Evolutionary conservation across 1,139 yeast genomes (phyloP).

Genomic region (Pichia cactophila): DNA sequence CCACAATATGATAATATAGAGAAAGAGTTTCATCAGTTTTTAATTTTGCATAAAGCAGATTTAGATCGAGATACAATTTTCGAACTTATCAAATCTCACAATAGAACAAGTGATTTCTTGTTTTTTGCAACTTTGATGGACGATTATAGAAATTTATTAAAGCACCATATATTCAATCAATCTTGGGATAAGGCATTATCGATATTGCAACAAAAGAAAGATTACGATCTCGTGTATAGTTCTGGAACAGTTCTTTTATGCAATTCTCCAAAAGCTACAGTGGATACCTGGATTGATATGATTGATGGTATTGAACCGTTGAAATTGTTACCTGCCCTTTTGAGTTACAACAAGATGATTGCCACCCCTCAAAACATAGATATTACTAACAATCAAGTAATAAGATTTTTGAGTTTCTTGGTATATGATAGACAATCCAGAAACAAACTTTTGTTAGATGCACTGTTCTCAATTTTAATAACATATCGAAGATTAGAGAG

Average conservation of each 20-base stretch:
- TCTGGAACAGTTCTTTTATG: conserved; percentile 62
- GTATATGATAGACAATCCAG: conserved; percentile 45
- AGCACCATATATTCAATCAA: conserved; percentile 59
- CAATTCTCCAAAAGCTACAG: conserved; percentile 62
- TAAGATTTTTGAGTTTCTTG: conserved; percentile 55
- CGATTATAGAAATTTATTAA: conserved; percentile 63
- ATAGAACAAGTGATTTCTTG: conserved; percentile 55
- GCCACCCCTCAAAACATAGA: conserved; percentile 24
- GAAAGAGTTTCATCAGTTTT: conserved; percentile 43
- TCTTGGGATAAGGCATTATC: conserved; percentile 71
- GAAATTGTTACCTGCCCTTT: conserved; percentile 65
- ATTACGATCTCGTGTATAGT: conserved; percentile 49
- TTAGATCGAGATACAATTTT: conserved; percentile 64
- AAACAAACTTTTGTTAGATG: conserved; percentile 56
- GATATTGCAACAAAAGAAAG: conserved; percentile 41
- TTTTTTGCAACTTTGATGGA: conserved; percentile 60
- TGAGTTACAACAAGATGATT: conserved; percentile 53
- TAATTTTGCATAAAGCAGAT: conserved; percentile 38
- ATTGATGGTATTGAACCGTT: conserved; percentile 41
- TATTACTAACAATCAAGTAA: conserved; percentile 49
- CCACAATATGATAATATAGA: conserved; percentile 13
- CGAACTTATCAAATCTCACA: conserved; percentile 62
- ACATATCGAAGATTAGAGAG: conserved; percentile 40
- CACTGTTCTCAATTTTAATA: conserved; percentile 65
- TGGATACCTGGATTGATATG: conserved; percentile 71